These are phyloP conservation scores for Thuja plicata DNA, from an alignment of 83 land plant species.

Conservation along the genomic window DNA sequence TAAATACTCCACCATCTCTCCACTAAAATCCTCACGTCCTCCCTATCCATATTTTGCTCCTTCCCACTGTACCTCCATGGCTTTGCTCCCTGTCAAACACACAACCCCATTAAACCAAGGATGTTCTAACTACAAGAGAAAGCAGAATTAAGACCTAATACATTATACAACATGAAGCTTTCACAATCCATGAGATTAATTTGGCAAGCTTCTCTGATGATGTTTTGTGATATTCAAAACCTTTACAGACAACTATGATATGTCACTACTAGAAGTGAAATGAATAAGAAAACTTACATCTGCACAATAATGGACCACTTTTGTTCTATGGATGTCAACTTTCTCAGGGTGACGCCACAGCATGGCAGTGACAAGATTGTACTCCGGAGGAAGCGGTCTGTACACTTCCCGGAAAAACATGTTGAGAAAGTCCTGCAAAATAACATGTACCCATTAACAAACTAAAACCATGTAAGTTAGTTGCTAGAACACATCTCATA, in stretches of 20 bases:
- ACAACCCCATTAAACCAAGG: no score
- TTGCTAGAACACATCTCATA: no score
- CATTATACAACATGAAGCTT: no score
- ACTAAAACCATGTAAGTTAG: no score
- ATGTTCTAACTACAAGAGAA: no score
- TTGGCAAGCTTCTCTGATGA: no score
- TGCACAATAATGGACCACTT: conserved; percentile 79
- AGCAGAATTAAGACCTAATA: no score
- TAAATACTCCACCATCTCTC: conserved; percentile 72
- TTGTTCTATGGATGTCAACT: conserved; percentile 51
- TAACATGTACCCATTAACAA: no score
- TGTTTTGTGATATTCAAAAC: no score
- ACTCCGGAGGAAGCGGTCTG: conserved; percentile 52
- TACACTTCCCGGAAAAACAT: conserved; percentile 27
- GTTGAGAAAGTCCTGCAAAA: no score
- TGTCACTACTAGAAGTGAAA: background rate
- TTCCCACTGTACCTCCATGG: conserved; percentile 83
- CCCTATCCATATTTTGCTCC: conserved; percentile 75
- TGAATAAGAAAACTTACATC: conserved; percentile 31
- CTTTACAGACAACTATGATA: background rate
- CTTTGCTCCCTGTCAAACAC: conserved; percentile 60
- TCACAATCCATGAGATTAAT: no score
- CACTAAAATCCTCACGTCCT: conserved; percentile 71
- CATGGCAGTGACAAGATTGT: conserved; percentile 72
- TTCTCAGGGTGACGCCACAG: conserved; percentile 80